phyloP scores from a whole-genome alignment of 1,284 basidiomycete genomes.

The Irpex sp. region DNA sequence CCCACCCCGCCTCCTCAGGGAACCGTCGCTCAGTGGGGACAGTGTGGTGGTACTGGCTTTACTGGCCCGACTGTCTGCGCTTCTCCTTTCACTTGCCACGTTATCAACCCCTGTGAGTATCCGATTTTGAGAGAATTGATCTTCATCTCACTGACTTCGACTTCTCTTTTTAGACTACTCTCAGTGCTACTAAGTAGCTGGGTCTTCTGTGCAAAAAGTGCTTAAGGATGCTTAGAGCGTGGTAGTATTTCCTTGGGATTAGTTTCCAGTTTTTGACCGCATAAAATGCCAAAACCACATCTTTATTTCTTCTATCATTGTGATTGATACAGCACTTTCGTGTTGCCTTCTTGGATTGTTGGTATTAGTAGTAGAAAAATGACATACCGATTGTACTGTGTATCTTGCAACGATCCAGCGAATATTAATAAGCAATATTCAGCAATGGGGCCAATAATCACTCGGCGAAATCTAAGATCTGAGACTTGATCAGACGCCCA shows the following conservation, averaged over 20 bases:
- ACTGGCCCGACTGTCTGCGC: slow-evolving; percentile 11
- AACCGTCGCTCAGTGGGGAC: slow-evolving; percentile 11
- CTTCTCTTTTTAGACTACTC: slow-evolving; percentile 10
- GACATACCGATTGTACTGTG: not conserved
- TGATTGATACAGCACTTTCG: not conserved
- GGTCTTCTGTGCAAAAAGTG: not conserved
- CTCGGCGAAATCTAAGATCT: not conserved
- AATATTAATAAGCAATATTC: too few species aligned
- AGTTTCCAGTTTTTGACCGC: not conserved
- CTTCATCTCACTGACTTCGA: not conserved
- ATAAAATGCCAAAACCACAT: not conserved
- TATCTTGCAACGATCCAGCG: too few species aligned
- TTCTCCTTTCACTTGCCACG: slow-evolving; percentile 13
- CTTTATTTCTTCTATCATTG: not conserved
- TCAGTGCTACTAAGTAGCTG: slow-evolving; percentile 11
- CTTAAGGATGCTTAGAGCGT: not conserved
- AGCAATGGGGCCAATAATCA: too few species aligned
- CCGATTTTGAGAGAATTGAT: not conserved
- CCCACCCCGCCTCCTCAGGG: not conserved
- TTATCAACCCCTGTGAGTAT: slow-evolving; percentile 13
- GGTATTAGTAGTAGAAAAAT: not conserved
- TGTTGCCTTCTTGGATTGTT: not conserved
- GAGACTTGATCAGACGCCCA: not conserved
- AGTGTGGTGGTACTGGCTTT: slow-evolving; percentile 12
- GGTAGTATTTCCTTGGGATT: not conserved